These are phyloP conservation scores for Limonomyces culmigenus DNA, from an alignment of 1,284 basidiomycete species.

Conservation along the genomic window DNA sequence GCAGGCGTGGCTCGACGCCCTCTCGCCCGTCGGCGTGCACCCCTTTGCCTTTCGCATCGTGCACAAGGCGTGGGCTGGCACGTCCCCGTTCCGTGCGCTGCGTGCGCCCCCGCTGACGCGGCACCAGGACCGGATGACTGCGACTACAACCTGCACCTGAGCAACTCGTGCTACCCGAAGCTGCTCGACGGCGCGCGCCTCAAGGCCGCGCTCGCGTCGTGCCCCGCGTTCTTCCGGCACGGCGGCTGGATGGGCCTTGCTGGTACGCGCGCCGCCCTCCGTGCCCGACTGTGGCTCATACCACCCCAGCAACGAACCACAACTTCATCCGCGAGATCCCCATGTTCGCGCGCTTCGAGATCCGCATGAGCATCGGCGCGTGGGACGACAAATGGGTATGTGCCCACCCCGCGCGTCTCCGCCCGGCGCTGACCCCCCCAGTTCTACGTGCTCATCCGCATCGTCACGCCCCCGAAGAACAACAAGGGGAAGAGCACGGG, in stretches of 20 bases:
- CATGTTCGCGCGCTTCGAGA: conserved; percentile 50
- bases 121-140: conserved; percentile 45
- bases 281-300: too few relatives aligned
- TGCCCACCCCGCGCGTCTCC: conserved; percentile 1
- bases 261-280: conserved; percentile 20
- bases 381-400: conserved; percentile 85
- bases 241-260: conserved; percentile 60
- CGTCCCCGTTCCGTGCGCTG: conserved; percentile 12
- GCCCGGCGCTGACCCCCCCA: conserved; percentile 11
- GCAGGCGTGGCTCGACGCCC: conserved; percentile 21
- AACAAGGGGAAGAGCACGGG: conserved; percentile 7
- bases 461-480: conserved; percentile 40
- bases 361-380: conserved; percentile 43
- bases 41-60: conserved; percentile 28
- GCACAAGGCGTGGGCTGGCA: conserved; percentile 38
- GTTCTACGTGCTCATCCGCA: conserved; percentile 49
- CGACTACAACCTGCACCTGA: conserved; percentile 57
- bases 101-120: not conserved
- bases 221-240: conserved; percentile 45
- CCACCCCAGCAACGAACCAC: conserved; percentile 43
- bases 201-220: conserved; percentile 26
- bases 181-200: conserved; percentile 32
- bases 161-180: conserved; percentile 67
- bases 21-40: conserved; percentile 36
- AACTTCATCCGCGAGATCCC: conserved; percentile 70